Percentiles rank a stretch among this genome's conserved stretches.
These are phyloP conservation scores for Taphrina confusa DNA, from an alignment of 1,139 yeast genomes.

Conservation along the genomic window DNA sequence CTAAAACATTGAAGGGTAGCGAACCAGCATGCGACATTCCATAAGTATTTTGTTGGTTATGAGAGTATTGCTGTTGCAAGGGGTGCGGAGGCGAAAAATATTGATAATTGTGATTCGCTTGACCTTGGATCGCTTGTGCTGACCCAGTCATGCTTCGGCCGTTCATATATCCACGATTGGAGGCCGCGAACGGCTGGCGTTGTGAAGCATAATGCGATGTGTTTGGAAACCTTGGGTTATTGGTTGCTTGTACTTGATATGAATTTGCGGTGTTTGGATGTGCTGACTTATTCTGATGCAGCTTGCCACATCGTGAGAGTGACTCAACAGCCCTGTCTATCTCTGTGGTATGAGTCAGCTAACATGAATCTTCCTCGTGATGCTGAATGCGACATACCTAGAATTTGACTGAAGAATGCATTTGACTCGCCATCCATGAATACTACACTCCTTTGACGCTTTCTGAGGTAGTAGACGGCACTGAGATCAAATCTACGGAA, in stretches of 20 bases:
- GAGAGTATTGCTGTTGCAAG: slow-evolving; percentile 20
- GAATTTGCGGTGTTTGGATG: not conserved
- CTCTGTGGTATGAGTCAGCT: not conserved
- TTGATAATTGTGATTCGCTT: not conserved
- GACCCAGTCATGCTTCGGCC: not conserved
- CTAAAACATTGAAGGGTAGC: not conserved
- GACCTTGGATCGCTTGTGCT: not conserved
- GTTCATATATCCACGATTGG: not conserved
- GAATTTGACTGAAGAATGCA: slow-evolving; percentile 11
- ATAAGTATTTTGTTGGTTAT: slow-evolving; percentile 12
- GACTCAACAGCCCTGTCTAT: slow-evolving; percentile 12
- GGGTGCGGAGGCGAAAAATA: slow-evolving; percentile 22
- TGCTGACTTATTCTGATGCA: not conserved
- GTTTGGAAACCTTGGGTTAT: not conserved
- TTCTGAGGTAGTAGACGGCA: no score
- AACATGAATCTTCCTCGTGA: not conserved
- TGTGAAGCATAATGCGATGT: slow-evolving; percentile 17
- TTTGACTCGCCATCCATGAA: slow-evolving; percentile 19
- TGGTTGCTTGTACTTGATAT: not conserved
- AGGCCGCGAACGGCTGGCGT: not conserved
- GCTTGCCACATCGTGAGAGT: not conserved
- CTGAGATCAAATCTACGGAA: no score
- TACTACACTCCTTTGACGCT: no score
- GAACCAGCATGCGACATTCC: not conserved
- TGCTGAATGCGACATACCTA: not conserved